These are phyloP conservation scores for Apiospora sp. DNA, from an alignment of 2,329 filamentous ascomycete genomes.

Conservation along the genomic window DNA sequence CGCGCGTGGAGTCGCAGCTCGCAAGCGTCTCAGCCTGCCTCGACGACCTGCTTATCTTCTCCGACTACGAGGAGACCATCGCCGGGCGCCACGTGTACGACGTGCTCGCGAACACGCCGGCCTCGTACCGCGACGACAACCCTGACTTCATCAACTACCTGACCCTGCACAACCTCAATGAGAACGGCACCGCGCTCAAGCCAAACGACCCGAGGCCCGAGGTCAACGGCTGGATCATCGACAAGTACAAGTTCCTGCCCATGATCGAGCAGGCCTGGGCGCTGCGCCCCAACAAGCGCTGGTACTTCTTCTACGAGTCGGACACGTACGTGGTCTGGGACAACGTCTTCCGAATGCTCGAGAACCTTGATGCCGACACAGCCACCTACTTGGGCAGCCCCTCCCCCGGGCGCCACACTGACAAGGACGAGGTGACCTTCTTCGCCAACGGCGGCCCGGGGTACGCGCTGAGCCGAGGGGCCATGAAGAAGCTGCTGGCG, in stretches of 20 bases:
- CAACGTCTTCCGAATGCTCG: conserved; percentile 56
- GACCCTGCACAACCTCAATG: conserved; percentile 40
- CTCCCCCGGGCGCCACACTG: conserved; percentile 47
- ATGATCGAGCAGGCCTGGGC: conserved; percentile 60
- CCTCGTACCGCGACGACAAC: conserved; percentile 44
- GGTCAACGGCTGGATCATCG: conserved; percentile 57
- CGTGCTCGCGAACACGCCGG: conserved; percentile 55
- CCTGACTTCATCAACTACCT: conserved; percentile 51
- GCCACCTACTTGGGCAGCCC: conserved; percentile 59
- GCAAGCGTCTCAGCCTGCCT: conserved; percentile 62
- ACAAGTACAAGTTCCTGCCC: conserved; percentile 66
- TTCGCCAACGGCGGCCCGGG: conserved; percentile 60
- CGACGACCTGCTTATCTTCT: conserved; percentile 55
- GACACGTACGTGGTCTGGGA: conserved; percentile 59
- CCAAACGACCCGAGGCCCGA: not conserved
- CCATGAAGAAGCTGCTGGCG: conserved; percentile 50
- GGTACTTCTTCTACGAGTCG: conserved; percentile 65
- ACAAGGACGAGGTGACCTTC: conserved; percentile 45
- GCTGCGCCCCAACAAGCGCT: conserved; percentile 55
- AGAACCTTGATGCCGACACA: conserved; percentile 53
- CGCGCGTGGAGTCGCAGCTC: conserved; percentile 55
- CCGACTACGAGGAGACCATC: conserved; percentile 57
- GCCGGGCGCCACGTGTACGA: conserved; percentile 53
- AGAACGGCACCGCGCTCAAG: conserved; percentile 10
- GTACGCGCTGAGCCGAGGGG: conserved; percentile 54